Evolutionary conservation across 768 basidiomycete genomes (phyloP).

Genomic region (Podaxis sp.): DNA sequence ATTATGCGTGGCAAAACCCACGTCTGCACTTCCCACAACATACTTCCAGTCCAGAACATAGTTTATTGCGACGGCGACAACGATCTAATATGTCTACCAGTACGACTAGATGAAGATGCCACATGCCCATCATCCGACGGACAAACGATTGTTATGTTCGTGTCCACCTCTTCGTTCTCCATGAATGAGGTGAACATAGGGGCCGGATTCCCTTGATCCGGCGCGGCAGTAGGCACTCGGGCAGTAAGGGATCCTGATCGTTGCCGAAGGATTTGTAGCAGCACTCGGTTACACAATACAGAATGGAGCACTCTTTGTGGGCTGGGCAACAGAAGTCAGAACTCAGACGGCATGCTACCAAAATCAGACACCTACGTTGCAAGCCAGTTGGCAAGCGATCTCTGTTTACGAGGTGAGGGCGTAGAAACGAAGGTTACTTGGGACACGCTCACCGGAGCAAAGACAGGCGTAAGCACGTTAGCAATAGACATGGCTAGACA

Average conservation of each 20-base stretch:
- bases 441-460: conserved; percentile 31
- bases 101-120: background rate
- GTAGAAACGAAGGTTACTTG: background rate
- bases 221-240: conserved; percentile 10
- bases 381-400: conserved; percentile 39
- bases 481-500: conserved; percentile 33
- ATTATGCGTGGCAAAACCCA: conserved; percentile 2
- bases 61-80: background rate
- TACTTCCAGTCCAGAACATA: background rate
- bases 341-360: background rate
- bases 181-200: conserved; percentile 22
- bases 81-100: background rate
- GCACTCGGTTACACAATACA: conserved; percentile 38
- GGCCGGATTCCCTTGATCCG: background rate
- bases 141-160: conserved; percentile 19
- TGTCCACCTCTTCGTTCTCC: conserved; percentile 20
- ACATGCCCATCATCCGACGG: conserved; percentile 14
- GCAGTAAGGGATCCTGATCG: conserved; percentile 22
- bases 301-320: conserved; percentile 45
- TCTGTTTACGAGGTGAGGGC: conserved; percentile 17
- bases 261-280: conserved; percentile 37
- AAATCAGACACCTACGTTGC: conserved; percentile 33
- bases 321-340: conserved; percentile 17
- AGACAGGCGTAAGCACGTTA: conserved; percentile 37
- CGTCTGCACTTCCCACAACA: conserved; percentile 3